Percentiles rank a stretch among this genome's conserved stretches.
Conservation (phyloP, 208 protist species). For the Trichomonas tenax region DNA sequence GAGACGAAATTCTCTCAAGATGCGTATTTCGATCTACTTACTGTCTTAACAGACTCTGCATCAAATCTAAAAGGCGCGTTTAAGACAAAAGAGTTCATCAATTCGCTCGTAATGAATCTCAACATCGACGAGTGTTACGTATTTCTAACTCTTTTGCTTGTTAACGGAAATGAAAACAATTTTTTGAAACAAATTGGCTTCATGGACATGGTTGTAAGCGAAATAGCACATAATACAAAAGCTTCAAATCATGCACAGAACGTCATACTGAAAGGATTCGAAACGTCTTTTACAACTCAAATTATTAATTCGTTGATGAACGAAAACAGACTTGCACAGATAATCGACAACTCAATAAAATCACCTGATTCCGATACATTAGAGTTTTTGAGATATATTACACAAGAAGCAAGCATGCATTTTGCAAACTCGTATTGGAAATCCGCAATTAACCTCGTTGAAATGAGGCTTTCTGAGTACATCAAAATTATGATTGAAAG, state of each 20-base stretch:
- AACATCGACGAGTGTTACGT: neutral
- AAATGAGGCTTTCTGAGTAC: neutral
- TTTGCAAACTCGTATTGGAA: neutral
- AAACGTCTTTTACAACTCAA: neutral
- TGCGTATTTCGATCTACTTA: neutral
- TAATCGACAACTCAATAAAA: neutral
- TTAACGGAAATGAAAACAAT: neutral
- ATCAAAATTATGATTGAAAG: neutral
- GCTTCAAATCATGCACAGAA: neutral
- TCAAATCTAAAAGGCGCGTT: neutral
- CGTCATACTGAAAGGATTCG: neutral
- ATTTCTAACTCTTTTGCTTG: neutral
- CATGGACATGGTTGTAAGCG: neutral
- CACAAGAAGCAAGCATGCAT: neutral
- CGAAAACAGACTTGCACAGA: neutral
- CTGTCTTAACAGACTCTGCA: neutral
- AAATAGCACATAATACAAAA: neutral
- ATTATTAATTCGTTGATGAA: neutral
- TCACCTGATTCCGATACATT: neutral
- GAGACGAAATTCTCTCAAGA: neutral
- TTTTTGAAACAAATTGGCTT: neutral
- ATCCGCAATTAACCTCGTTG: neutral
- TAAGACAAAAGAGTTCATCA: neutral
- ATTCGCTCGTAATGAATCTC: neutral
- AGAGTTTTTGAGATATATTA: neutral